Percentiles rank a stretch among this genome's conserved stretches.
Evolutionary conservation across 129 eudicot species (phyloP).

Genomic region (Daucus carota): DNA sequence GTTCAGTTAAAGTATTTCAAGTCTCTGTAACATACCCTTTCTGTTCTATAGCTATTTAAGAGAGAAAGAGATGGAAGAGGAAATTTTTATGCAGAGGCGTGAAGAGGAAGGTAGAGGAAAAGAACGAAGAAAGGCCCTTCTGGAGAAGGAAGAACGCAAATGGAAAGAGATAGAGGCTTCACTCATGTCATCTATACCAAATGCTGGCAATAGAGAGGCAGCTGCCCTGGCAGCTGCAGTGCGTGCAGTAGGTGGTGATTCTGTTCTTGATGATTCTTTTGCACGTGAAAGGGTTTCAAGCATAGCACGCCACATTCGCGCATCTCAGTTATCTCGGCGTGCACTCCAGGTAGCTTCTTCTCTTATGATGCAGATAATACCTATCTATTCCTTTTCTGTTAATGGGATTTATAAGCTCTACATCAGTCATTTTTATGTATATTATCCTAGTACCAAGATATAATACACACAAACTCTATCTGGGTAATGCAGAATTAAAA

Average conservation of each 20-base stretch:
- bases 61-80: conserved; percentile 99
- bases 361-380: not conserved
- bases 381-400: not conserved
- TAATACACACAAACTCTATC: not conserved
- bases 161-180: conserved; percentile 99
- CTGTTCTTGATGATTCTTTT: conserved; percentile 91
- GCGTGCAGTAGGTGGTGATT: conserved; percentile 98
- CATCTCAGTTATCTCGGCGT: conserved; percentile 76
- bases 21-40: conserved; percentile 3
- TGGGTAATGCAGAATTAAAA: not conserved
- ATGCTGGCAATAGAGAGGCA: conserved; percentile 96
- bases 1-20: not conserved
- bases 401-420: not conserved
- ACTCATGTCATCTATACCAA: conserved; percentile 87
- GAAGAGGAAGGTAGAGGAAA: conserved; percentile 99
- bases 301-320: conserved; percentile 86
- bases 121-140: conserved; percentile 93
- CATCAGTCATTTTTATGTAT: not conserved
- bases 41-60: conserved; percentile 58
- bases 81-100: conserved; percentile 91
- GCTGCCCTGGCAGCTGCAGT: conserved; percentile 99
- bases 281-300: conserved; percentile 93
- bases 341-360: conserved; percentile 68
- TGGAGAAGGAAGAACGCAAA: conserved; percentile 97
- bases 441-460: not conserved